phyloP scores from a whole-genome alignment of 108 stramenopile species.

The Discostella pseudostelligera region DNA sequence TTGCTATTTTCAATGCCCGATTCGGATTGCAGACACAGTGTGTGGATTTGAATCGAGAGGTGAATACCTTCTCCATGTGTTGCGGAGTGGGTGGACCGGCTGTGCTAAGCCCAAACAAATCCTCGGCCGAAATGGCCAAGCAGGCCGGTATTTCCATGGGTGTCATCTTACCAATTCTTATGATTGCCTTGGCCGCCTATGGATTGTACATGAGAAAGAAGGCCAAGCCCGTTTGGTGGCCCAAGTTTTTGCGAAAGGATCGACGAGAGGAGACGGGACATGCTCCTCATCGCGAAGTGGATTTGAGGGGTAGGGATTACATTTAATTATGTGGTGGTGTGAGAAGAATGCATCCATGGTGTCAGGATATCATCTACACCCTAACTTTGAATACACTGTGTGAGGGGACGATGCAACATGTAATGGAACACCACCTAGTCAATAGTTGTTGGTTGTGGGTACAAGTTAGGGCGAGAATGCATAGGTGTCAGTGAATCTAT shows the following conservation, averaged over 20 bases:
- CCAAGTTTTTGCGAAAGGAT: constrained; percentile 38
- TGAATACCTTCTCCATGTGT: constrained; percentile 42
- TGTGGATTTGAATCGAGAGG: constrained; percentile 5
- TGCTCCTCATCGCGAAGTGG: constrained; percentile 49
- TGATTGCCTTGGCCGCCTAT: constrained; percentile 18
- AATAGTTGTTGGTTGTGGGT: no score
- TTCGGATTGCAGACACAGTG: constrained; percentile 37
- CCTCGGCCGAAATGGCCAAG: constrained; percentile 10
- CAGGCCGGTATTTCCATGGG: constrained; percentile 33
- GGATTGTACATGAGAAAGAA: constrained; percentile 45
- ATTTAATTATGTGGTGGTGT: constrained; percentile 21
- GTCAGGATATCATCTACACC: no score
- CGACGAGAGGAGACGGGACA: constrained; percentile 45
- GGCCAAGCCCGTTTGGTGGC: constrained; percentile 48
- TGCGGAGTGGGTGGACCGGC: constrained; percentile 48
- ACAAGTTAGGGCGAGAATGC: no score
- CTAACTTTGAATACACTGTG: background rate
- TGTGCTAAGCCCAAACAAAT: constrained; percentile 3
- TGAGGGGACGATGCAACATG: background rate
- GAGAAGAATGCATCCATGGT: no score
- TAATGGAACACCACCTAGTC: no score
- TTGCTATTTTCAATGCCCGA: constrained; percentile 34
- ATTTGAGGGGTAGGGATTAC: constrained; percentile 46
- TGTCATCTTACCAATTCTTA: constrained; percentile 20
- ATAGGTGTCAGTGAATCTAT: no score